Base-by-base conservation (phyloP, 768 basidiomycete genomes). In the Suillus hirtellus region DNA sequence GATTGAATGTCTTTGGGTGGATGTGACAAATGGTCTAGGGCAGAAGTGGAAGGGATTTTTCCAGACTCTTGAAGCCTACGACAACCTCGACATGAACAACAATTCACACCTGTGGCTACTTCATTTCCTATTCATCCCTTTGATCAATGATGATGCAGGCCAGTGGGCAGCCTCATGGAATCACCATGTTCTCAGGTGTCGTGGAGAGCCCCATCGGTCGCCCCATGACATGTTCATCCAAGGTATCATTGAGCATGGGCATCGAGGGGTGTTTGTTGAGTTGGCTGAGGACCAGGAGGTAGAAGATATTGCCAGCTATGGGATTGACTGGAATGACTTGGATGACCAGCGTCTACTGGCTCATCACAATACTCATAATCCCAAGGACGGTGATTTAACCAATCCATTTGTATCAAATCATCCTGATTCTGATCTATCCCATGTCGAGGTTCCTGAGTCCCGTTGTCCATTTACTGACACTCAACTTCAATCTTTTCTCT, bases 1-100 rank as follows among this genome's bases (percentile, higher is more conserved):
- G 0, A 83, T 84, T 65, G 82, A 84, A 65, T 60, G 73, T 0
- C 68, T 83, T 0, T 83, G 82, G 81, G 74, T 80, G 11, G 81
- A 83, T 50, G 71, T 80, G 37, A 78, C 79, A 0, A 46, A 61
- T 0, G 73, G 78, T 10, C 81, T 84, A 74, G 76, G 68, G 0
- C 67, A 71, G 1, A 49, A 47, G 10, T 84, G 82, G 83, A 44
- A 72, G 0, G 79, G 75, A 0, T 82, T 83, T 62, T 84, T 84
- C 54, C 65, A 58, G 0, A 66, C 70, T 0, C 71, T 83, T 0
- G 80, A 81, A 56, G 15, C 60, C 0, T 59, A 71, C 0, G 79
- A 83, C 64, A 24, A 52, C 4, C 73, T 84, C 0, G 69, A 83
- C 47, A n/a, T 60, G 0, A 59, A 62, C 0, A 69, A 81, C 24